Base-by-base conservation (phyloP, 2,329 filamentous ascomycete species). In the Colletotrichum gigasporum region DNA sequence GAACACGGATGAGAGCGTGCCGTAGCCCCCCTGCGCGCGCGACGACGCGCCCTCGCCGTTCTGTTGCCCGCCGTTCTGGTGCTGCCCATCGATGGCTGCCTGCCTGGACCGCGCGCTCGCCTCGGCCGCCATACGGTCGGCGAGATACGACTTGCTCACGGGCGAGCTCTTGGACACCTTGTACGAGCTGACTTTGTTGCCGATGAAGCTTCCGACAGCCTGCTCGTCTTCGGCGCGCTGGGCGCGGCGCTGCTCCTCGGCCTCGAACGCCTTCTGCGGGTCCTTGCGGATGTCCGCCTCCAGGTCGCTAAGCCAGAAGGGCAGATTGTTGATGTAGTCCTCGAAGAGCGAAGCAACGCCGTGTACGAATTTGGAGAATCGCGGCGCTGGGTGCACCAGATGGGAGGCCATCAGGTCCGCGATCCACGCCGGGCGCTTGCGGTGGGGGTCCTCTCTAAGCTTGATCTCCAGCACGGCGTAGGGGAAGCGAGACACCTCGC, bases 301-400 rank as follows among this genome's bases (percentile, higher is more conserved):
- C 42, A 98, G 85, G 67, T 97, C 92, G 71, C 91, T 91, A 32
- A 98, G 86, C 96, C 96, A 99, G 81, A 98, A 97, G 12, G 96
- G 96, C 72, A 98, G 89, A 67, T 89, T 94, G 79, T 98, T 98
- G 76, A 99, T 94, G 73, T 97, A 89, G 77, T 99, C 93, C 72
- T 98, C 96, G 70, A 98, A 98, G 2, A 99, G 84, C 37, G 91
- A 90, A 7, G 95, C 94, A 4, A 96, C 90, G 66, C 96, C 96
- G 72, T 99, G 95, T 2, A 97, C 91, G 71, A 98, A 99, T 77
- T 99, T 99, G 71, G 94, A 97, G 80, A 99, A 99, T 52, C 91
- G 89, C 2, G 94, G 93, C 0, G 92, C 90, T 45, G 94, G 89
- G 74, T 97, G 94, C 67, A 99, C 92, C 4, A 99, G 86, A 76